Percentiles rank a stretch among this genome's conserved stretches.
Evolutionary conservation across 371 early-diverging fungal genomes (phyloP).

Genomic region (Mucor circinelloides): DNA sequence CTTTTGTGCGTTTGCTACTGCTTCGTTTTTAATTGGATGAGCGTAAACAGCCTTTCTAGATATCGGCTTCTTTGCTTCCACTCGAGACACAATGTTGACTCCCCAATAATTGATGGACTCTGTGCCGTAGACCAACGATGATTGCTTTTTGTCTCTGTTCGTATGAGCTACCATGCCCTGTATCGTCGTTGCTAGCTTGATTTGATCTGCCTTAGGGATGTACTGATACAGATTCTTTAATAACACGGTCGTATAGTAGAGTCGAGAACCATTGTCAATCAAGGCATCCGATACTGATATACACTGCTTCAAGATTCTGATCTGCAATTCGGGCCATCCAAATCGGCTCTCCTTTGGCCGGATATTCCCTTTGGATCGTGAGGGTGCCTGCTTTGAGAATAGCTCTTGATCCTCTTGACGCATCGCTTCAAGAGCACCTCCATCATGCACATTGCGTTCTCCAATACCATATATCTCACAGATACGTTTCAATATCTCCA

Average conservation of each 20-base stretch:
- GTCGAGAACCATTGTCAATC: conserved; percentile 64
- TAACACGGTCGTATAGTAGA: conserved; percentile 67
- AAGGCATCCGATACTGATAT: conserved; percentile 73
- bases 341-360: conserved; percentile 10
- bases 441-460: conserved; percentile 58
- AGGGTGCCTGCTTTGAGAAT: not conserved
- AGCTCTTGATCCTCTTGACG: conserved; percentile 17
- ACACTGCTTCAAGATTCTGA: conserved; percentile 76
- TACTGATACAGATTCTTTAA: conserved; percentile 66
- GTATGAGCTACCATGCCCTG: conserved; percentile 52
- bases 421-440: conserved; percentile 32
- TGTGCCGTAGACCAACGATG: not conserved
- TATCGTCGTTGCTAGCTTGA: conserved; percentile 62
- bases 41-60: conserved; percentile 41
- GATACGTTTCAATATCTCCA: conserved; percentile 62
- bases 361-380: not conserved
- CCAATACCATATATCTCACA: conserved; percentile 71
- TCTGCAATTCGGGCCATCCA: conserved; percentile 83
- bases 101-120: conserved; percentile 51
- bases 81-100: conserved; percentile 46
- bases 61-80: conserved; percentile 42
- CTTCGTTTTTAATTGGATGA: conserved; percentile 17
- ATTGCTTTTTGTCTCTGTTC: not conserved
- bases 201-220: conserved; percentile 69
- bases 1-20: not conserved